Conservation (phyloP, 176 grass and related monocot genomes). For the Ensete ventricosum region DNA sequence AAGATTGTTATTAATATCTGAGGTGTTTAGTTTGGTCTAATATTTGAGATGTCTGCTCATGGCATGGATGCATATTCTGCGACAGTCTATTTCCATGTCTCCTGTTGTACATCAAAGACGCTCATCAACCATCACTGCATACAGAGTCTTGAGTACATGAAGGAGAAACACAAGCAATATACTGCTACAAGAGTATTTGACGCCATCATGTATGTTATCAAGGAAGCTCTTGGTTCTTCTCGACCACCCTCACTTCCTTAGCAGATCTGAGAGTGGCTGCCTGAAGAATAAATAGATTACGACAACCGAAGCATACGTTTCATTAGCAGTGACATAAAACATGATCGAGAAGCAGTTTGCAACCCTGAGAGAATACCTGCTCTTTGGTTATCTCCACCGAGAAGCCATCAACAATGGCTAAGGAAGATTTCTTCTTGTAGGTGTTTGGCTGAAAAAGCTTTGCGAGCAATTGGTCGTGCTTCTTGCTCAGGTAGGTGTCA, state of each 20-base stretch:
- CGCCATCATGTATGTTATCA: conserved; percentile 8
- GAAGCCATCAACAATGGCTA: conserved; percentile 90
- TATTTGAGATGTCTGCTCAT: too few species aligned
- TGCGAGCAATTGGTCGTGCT: conserved; percentile 74
- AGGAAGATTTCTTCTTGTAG: conserved; percentile 73
- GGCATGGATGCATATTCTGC: too few species aligned
- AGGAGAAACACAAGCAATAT: too few species aligned
- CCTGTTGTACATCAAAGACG: too few species aligned
- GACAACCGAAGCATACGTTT: background rate
- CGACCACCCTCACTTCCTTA: conserved; percentile 87
- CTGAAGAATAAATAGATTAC: conserved; percentile 16
- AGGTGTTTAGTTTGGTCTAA: too few species aligned
- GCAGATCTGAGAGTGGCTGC: conserved; percentile 53
- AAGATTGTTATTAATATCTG: too few species aligned
- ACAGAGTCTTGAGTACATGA: too few species aligned
- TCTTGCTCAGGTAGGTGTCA: conserved; percentile 74
- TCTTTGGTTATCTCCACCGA: conserved; percentile 69
- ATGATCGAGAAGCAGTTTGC: background rate
- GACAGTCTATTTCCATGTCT: too few species aligned
- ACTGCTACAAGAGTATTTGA: background rate
- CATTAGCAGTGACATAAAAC: background rate
- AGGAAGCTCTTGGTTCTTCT: conserved; percentile 96
- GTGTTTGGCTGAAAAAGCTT: conserved; percentile 54
- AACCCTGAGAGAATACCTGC: conserved; percentile 33
- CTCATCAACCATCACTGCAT: too few species aligned